Base-by-base conservation (phyloP, 805 yeast genomes). In the Yarrowia hollandica region DNA sequence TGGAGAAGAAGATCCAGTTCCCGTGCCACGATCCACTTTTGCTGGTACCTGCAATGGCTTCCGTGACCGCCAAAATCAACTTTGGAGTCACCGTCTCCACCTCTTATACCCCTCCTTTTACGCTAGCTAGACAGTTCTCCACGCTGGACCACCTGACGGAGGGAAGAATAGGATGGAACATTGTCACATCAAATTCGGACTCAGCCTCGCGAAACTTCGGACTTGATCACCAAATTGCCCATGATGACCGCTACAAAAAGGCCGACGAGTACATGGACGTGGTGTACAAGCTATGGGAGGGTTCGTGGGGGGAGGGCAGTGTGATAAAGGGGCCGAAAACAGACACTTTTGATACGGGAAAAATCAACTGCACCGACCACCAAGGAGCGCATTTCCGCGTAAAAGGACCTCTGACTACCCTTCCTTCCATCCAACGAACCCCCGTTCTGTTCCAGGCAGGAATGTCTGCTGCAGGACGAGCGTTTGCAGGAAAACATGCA, bases 161-260 rank as follows among this genome's bases (percentile, higher is more conserved):
- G 7, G 80, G 80, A 5, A 68, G 80, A 62, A 66, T 77, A 48
- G 80, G 80, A 9, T 77, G 80, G 80, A 77, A 77, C 63, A 72
- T 77, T 22, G 79, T 77, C 21, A 71, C 78, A 6, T 73, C 78
- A 0, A 76, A 76, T 59, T 68, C 74, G 56, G 77, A 76, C 48
- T 70, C 76, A 63, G 79, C 77, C 3, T 74, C 79, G 1, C 66
- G 74, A 60, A 75, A 76, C 57, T 62, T 74, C 26, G 75, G 75
- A 61, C 73, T 74, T 6, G 71, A 69, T 38, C 44, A 63, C 8
- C 66, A 74, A 23, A 75, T 78, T 9, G 71, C 69, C 2, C 79
- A 77, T 63, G 77, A 72, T 19, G 70, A 70, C 59, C 71, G 81
- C 59, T 77, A 77, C 61, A 71, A 64, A 14, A 66, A 68, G 46